Evolutionary conservation across 1,284 basidiomycete species (phyloP), one percentile per base, ranked within the genome.

Genomic region (Stereum hirsutum): DNA sequence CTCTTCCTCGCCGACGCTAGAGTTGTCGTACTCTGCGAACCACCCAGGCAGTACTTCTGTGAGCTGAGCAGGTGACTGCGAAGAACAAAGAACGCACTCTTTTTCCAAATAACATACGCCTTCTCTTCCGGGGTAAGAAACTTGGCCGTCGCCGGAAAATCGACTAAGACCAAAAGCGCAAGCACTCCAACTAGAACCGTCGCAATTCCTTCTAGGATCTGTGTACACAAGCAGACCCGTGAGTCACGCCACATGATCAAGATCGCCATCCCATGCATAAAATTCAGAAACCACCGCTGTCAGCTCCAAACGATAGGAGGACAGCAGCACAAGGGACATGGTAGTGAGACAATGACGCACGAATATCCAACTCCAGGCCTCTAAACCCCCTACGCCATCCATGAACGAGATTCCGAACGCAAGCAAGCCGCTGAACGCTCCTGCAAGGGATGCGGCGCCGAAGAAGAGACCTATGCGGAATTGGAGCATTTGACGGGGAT

Each of bases 1-100:
- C 44, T 83, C 78, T 45, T 78, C 79, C 53, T 84, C 81, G 1
- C 77, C 79, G 0, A 80, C 78, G 2, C 69, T 70, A 0, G 78
- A 80, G 48, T 75, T 77, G 53, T 81, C 78, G 45, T 75, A 78
- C 54, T 78, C 77, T 79, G 34, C 14, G 6, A 3, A 11, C 3
- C 14, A 38, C 6, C 23, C 11, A 7, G 3, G 19, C 3, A 14
- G 21, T 10, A 1, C 24, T n/a, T 20, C 5, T 12, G 19, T 15
- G 1, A 36, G n/a, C n/a, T n/a, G n/a, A n/a, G n/a, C n/a, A n/a
- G n/a, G n/a, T n/a, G n/a, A n/a, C 35, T 36, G 17, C 15, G 35
- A 21, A 36, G 30, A 31, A 14, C 17, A 5, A 26, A 11, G 7
- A 10, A 54, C 66, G 38, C 45, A 75, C 80, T 80, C 59, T 81